phyloP scores from a whole-genome alignment of 2,329 filamentous ascomycete genomes.

The Fusarium sp. region DNA sequence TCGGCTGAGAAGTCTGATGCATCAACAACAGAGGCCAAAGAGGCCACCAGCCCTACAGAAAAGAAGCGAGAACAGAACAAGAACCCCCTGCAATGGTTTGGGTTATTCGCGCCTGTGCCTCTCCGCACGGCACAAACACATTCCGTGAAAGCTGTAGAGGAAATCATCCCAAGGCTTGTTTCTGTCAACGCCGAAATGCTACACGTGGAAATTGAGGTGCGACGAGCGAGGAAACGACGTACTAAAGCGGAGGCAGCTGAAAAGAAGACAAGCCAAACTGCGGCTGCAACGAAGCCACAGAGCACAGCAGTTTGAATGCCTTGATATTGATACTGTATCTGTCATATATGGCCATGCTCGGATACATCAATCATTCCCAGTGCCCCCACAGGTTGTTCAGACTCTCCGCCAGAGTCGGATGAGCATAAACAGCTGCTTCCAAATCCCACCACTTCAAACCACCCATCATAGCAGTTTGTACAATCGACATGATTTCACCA shows the following conservation, averaged over 20 bases:
- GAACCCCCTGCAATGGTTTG: constrained; percentile 66
- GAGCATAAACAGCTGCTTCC: constrained; percentile 59
- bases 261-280: constrained; percentile 39
- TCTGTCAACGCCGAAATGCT: constrained; percentile 69
- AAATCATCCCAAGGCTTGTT: constrained; percentile 65
- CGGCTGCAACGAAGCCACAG: constrained; percentile 1
- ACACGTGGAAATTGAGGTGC: constrained; percentile 73
- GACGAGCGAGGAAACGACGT: constrained; percentile 66
- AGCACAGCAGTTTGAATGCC: constrained; percentile 19
- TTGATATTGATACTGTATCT: constrained; percentile 1
- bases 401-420: constrained; percentile 60
- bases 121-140: constrained; percentile 67
- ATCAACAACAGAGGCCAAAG: constrained; percentile 7
- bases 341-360: background rate
- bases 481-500: constrained; percentile 62
- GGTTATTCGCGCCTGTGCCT: constrained; percentile 61
- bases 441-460: constrained; percentile 55
- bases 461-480: constrained; percentile 63
- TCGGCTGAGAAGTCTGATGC: background rate
- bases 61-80: constrained; percentile 32
- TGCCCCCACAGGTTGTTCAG: constrained; percentile 61
- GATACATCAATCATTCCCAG: constrained; percentile 44
- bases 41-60: constrained; percentile 15
- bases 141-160: constrained; percentile 65
- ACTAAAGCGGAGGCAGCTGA: constrained; percentile 56